These are phyloP conservation scores for Penicillium robsamsonii DNA, from an alignment of 495 filamentous ascomycete genomes.

Conservation along the genomic window DNA sequence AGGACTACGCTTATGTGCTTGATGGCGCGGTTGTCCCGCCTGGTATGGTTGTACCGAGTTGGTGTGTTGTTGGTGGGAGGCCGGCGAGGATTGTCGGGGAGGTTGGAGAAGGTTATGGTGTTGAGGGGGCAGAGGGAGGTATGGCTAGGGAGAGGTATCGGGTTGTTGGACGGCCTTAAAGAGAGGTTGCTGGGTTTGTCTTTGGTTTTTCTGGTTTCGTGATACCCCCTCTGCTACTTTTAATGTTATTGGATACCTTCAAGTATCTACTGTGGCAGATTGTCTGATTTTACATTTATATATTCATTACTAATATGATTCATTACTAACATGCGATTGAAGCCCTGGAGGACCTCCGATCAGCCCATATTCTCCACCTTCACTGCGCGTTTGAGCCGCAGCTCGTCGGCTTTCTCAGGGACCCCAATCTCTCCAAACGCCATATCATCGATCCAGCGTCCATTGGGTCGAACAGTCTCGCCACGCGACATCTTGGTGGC, in stretches of 20 bases:
- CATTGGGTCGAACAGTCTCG: constrained; percentile 48
- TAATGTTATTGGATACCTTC: neutral
- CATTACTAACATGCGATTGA: neutral
- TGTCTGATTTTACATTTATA: neutral
- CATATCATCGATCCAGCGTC: constrained; percentile 75
- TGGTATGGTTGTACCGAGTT: constrained; percentile 88
- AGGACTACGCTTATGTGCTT: constrained; percentile 82
- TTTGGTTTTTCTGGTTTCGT: constrained; percentile 13
- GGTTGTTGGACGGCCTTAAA: constrained; percentile 35
- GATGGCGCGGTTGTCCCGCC: constrained; percentile 78
- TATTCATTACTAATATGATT: too few species aligned
- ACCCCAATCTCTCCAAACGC: constrained; percentile 65
- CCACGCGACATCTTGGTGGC: constrained; percentile 59
- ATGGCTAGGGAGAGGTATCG: constrained; percentile 49
- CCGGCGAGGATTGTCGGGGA: constrained; percentile 83
- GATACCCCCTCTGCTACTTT: constrained; percentile 25
- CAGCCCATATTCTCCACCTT: constrained; percentile 35
- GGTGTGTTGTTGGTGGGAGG: constrained; percentile 77
- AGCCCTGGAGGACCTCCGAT: neutral
- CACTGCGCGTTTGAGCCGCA: constrained; percentile 48
- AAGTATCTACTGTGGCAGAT: neutral
- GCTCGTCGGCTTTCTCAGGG: neutral
- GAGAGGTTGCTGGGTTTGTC: constrained; percentile 12
- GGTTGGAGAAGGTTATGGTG: constrained; percentile 74
- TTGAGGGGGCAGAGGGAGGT: constrained; percentile 48